A percentile compares a stretch with the other conserved stretches of the same genome.
Conservation (phyloP, 495 filamentous ascomycete species). For the Chaetomidium leptoderma region DNA sequence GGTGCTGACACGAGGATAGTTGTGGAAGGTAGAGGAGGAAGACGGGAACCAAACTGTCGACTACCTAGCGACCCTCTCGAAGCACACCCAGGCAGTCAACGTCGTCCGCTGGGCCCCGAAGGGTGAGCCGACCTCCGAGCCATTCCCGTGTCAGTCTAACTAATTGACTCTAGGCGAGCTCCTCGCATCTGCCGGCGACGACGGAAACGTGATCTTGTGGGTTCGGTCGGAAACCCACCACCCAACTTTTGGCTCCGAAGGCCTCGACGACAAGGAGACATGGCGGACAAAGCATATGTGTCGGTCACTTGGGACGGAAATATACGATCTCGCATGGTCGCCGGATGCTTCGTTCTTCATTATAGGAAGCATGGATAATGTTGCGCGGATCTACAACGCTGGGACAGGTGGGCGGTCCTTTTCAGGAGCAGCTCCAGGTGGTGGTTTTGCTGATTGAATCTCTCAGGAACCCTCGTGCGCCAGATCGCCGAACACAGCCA, state of each 20-base stretch:
- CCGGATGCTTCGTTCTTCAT: slow-evolving; percentile 96
- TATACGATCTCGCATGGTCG: slow-evolving; percentile 98
- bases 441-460: slow-evolving; percentile 10
- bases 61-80: slow-evolving; percentile 84
- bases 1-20: slow-evolving; percentile 41
- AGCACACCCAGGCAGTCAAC: slow-evolving; percentile 97
- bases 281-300: slow-evolving; percentile 98
- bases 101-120: slow-evolving; percentile 92
- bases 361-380: slow-evolving; percentile 98
- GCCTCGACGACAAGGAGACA: slow-evolving; percentile 87
- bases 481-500: slow-evolving; percentile 99
- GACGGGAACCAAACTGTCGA: slow-evolving; percentile 85
- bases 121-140: slow-evolving; percentile 49
- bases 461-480: slow-evolving; percentile 75
- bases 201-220: slow-evolving; percentile 95
- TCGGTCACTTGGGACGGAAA: slow-evolving; percentile 83
- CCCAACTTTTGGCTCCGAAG: slow-evolving; percentile 68
- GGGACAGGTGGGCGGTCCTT: slow-evolving; percentile 61
- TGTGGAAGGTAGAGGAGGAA: slow-evolving; percentile 84
- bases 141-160: background rate
- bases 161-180: slow-evolving; percentile 65
- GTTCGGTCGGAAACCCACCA: slow-evolving; percentile 71
- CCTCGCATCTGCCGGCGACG: slow-evolving; percentile 90
- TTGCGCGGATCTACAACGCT: slow-evolving; percentile 94
- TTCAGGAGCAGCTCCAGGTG: background rate